These are phyloP conservation scores for Apiotrichum gamsii DNA, from an alignment of 1,284 basidiomycete genomes.

Conservation along the genomic window DNA sequence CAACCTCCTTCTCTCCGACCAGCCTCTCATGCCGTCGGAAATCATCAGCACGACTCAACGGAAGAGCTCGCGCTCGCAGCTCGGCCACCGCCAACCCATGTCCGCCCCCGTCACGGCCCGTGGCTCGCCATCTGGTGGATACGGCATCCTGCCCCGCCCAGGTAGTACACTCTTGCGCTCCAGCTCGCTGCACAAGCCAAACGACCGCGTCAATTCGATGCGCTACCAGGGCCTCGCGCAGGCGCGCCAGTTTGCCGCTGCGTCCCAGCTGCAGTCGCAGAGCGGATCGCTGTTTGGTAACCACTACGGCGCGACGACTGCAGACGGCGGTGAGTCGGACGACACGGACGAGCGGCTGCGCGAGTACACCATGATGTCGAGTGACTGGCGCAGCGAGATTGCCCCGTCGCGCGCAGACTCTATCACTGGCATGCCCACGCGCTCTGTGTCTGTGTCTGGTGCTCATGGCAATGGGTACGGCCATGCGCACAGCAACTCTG, in stretches of 20 bases:
- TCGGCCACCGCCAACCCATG: neutral
- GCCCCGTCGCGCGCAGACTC: neutral
- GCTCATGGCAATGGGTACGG: conserved; percentile 2
- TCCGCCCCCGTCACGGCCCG: neutral
- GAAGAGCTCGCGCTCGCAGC: neutral
- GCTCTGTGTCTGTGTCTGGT: neutral
- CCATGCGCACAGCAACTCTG: neutral
- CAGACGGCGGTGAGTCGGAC: conserved; percentile 25
- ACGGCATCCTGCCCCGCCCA: neutral
- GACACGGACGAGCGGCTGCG: conserved; percentile 23
- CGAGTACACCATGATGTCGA: conserved; percentile 30
- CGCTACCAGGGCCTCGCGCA: conserved; percentile 12
- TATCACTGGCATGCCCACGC: neutral
- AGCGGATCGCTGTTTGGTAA: neutral
- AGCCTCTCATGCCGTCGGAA: conserved; percentile 19
- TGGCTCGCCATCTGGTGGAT: neutral
- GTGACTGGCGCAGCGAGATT: conserved; percentile 25
- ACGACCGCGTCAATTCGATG: neutral
- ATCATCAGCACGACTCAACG: too few relatives aligned
- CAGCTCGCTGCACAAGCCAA: neutral
- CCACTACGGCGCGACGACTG: too few relatives aligned
- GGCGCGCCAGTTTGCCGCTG: neutral
- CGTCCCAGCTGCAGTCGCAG: too few relatives aligned
- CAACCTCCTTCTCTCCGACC: conserved; percentile 22
- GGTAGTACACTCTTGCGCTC: neutral